Evolutionary conservation across 768 basidiomycete species (phyloP).

Genomic region (Collybiopsis luxurians): DNA sequence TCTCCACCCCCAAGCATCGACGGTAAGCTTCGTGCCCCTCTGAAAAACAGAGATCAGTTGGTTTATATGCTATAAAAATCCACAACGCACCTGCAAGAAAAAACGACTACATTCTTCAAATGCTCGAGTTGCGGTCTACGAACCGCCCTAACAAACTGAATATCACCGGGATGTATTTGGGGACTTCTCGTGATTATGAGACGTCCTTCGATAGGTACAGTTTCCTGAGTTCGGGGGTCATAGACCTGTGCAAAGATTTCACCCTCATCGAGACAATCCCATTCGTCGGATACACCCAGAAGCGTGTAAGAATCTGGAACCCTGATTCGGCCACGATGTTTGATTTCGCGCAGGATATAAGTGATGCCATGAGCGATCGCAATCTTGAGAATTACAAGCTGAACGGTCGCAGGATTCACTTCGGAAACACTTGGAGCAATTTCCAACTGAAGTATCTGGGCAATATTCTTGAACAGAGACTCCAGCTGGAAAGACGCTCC

Average conservation of each 20-base stretch:
- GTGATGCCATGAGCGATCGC: conserved; percentile 36
- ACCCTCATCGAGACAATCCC: conserved; percentile 40
- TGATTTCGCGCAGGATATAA: conserved; percentile 49
- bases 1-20: conserved; percentile 53
- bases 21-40: conserved; percentile 42
- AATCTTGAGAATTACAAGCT: conserved; percentile 30
- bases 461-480: conserved; percentile 37
- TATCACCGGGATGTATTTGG: conserved; percentile 50
- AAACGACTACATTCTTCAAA: conserved; percentile 46
- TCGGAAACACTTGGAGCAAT: conserved; percentile 12
- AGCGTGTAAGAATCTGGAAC: conserved; percentile 46
- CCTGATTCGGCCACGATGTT: conserved; percentile 47
- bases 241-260: conserved; percentile 44
- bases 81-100: conserved; percentile 40
- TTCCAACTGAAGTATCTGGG: conserved; percentile 26
- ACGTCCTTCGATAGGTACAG: conserved; percentile 29
- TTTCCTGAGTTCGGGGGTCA: conserved; percentile 26
- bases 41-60: conserved; percentile 11
- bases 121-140: conserved; percentile 34
- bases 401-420: neutral
- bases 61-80: neutral
- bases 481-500: conserved; percentile 44
- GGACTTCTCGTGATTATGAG: conserved; percentile 51
- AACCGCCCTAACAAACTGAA: conserved; percentile 38
- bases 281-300: conserved; percentile 52